A percentile compares a stretch with the other conserved stretches of the same genome.
Evolutionary conservation across 2,329 filamentous ascomycete genomes (phyloP).

Genomic region (Lachnellula suecica): DNA sequence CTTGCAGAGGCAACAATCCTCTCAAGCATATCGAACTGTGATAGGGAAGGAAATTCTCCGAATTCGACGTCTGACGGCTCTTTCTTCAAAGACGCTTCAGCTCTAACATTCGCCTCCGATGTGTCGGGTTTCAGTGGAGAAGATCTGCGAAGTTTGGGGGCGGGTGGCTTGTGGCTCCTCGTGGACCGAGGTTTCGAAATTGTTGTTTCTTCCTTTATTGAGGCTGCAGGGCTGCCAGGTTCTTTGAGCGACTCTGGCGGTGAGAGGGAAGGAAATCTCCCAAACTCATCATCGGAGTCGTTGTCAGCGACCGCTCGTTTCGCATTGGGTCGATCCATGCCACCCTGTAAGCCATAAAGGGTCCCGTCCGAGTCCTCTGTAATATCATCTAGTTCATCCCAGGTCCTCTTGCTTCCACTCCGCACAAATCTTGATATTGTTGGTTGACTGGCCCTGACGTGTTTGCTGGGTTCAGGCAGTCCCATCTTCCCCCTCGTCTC

Average conservation of each 20-base stretch:
- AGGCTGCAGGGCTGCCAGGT: constrained; percentile 17
- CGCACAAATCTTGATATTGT: constrained; percentile 54
- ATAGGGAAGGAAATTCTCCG: constrained; percentile 5
- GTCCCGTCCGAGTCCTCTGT: constrained; percentile 20
- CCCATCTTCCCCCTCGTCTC: constrained; percentile 52
- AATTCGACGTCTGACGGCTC: constrained; percentile 2
- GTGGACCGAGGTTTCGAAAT: not conserved
- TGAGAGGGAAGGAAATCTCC: constrained; percentile 32
- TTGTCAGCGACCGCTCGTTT: constrained; percentile 12
- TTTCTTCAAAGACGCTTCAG: not conserved
- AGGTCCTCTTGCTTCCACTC: constrained; percentile 21
- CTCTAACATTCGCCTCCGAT: not conserved
- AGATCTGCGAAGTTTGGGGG: not conserved
- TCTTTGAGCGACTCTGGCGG: constrained; percentile 26
- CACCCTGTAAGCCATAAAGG: not conserved
- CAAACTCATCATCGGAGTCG: constrained; percentile 33
- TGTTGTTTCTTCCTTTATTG: not conserved
- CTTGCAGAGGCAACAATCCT: not conserved
- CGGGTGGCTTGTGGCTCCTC: not conserved
- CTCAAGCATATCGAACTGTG: constrained; percentile 1
- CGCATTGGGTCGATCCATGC: constrained; percentile 1
- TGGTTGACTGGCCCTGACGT: constrained; percentile 55
- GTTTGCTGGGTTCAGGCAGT: constrained; percentile 47
- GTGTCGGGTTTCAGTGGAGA: not conserved
- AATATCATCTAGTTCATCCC: constrained; percentile 18